These are phyloP conservation scores for Globisporangium alternatum DNA, from an alignment of 352 stramenopile species.

Conservation along the genomic window DNA sequence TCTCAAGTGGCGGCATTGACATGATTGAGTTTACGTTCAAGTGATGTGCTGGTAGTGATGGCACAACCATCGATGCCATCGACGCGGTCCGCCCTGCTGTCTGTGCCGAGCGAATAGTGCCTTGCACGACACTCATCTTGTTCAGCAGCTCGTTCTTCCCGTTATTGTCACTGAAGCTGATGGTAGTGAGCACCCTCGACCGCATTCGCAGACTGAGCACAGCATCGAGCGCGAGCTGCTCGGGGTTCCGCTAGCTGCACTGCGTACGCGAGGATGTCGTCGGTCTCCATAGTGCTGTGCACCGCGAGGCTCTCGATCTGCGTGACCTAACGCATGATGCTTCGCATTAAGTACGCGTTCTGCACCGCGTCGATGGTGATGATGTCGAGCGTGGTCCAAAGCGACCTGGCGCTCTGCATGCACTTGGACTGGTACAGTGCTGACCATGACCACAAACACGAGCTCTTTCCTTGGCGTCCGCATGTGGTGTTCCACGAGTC, in stretches of 20 bases:
- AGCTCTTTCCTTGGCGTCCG: neutral
- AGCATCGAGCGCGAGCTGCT: neutral
- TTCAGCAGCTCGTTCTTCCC: neutral
- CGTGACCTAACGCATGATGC: neutral
- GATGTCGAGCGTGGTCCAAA: neutral
- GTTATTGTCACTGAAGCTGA: neutral
- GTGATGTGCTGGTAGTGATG: neutral
- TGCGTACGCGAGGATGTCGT: neutral
- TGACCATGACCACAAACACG: neutral
- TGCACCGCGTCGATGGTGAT: slow-evolving; percentile 4
- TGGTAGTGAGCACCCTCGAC: neutral
- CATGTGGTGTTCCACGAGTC: too few relatives aligned
- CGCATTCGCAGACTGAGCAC: neutral
- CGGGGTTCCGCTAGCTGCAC: neutral
- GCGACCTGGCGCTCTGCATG: slow-evolving; percentile 1
- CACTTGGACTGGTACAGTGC: slow-evolving; percentile 9
- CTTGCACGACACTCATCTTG: neutral
- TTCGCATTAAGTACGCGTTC: neutral
- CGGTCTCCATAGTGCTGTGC: neutral
- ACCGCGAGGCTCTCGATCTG: neutral
- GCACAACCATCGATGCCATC: too few relatives aligned
- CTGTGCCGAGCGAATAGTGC: neutral
- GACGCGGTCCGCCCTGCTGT: neutral
- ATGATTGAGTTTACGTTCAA: neutral
- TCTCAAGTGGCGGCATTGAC: neutral